A percentile compares a stretch with the other conserved stretches of the same genome.
Conservation (phyloP, 192 early-diverging fungal species). For the Entomortierella lignicola region DNA sequence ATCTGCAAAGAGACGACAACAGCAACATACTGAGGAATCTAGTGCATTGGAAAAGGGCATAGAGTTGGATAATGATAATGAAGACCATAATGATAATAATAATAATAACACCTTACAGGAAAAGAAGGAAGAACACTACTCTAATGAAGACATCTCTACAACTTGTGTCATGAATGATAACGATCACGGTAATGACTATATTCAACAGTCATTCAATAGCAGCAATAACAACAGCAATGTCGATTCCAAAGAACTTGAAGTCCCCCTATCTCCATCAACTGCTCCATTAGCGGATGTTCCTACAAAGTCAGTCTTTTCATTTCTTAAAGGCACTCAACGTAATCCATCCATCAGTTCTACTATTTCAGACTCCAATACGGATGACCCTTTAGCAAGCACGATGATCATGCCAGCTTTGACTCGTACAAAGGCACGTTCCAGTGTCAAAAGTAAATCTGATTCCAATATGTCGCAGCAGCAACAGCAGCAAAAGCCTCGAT, state of each 20-base stretch:
- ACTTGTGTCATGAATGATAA: too few relatives aligned
- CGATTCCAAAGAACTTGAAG: not conserved
- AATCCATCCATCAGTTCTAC: too few relatives aligned
- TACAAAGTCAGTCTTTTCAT: conserved; percentile 16
- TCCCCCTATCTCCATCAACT: conserved; percentile 20
- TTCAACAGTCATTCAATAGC: too few relatives aligned
- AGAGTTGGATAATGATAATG: not conserved
- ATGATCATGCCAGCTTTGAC: conserved; percentile 22
- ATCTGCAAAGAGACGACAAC: not conserved
- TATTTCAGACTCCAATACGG: too few relatives aligned
- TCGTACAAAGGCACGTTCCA: conserved; percentile 24
- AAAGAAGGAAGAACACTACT: too few relatives aligned
- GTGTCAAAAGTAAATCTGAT: conserved; percentile 2
- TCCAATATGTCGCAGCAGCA: not conserved
- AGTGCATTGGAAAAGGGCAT: too few relatives aligned
- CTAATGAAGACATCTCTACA: too few relatives aligned
- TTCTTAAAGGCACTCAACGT: conserved; percentile 16
- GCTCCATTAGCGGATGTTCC: conserved; percentile 12
- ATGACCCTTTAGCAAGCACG: not conserved
- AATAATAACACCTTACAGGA: too few relatives aligned
- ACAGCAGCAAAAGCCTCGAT: too few relatives aligned
- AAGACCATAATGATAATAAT: not conserved
- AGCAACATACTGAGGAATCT: too few relatives aligned
- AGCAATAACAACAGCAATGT: too few relatives aligned
- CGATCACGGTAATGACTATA: too few relatives aligned